These are phyloP conservation scores for Nakazawaea anatomiae DNA, from an alignment of 805 yeast species.

Conservation along the genomic window DNA sequence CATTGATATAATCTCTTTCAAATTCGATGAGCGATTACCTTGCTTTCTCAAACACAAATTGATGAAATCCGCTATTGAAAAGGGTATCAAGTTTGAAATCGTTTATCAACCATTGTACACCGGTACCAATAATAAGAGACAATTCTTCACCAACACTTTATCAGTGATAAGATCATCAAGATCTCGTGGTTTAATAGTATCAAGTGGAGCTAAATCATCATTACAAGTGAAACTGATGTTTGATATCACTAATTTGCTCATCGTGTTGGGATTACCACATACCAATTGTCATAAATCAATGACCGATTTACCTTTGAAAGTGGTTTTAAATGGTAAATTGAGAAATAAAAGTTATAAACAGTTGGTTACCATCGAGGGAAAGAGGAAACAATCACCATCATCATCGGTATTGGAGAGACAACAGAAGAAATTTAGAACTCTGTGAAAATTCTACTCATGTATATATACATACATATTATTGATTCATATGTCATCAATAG, in stretches of 20 bases:
- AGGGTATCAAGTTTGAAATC: conserved; percentile 81
- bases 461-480: background rate
- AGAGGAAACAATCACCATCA: conserved; percentile 15
- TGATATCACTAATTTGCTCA: conserved; percentile 63
- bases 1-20: conserved; percentile 74
- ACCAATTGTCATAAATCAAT: conserved; percentile 56
- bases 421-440: conserved; percentile 11
- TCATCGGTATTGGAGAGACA: conserved; percentile 15
- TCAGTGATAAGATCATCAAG: conserved; percentile 79
- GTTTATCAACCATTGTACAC: conserved; percentile 53
- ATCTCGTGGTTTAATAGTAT: conserved; percentile 68
- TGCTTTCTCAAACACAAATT: conserved; percentile 79
- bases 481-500: too few relatives aligned
- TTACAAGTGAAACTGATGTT: conserved; percentile 57
- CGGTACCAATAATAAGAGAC: conserved; percentile 40
- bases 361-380: conserved; percentile 50
- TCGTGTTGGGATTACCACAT: conserved; percentile 64
- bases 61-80: conserved; percentile 72
- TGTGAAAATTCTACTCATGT: background rate
- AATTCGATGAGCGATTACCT: conserved; percentile 60
- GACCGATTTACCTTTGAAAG: conserved; percentile 55
- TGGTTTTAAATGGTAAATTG: conserved; percentile 66
- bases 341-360: conserved; percentile 76
- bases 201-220: conserved; percentile 64
- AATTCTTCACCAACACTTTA: conserved; percentile 64